Conservation (phyloP, 148 eudicot species). For the Bassia scoparia region DNA sequence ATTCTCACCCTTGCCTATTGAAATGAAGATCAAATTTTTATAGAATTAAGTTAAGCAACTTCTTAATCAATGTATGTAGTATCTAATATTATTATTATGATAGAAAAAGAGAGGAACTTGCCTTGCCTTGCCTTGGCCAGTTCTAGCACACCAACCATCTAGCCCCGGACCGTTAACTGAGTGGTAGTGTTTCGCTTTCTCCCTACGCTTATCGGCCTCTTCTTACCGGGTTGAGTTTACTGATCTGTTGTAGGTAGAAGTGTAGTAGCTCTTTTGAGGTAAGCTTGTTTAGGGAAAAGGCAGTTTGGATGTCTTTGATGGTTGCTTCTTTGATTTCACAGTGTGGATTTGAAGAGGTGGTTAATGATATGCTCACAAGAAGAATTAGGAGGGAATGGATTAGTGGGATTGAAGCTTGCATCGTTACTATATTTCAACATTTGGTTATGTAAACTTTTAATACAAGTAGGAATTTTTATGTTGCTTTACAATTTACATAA, state of each 20-base stretch:
- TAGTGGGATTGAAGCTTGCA: too few relatives aligned
- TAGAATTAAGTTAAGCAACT: too few relatives aligned
- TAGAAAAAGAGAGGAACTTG: neutral
- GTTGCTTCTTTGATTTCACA: slow-evolving; percentile 50
- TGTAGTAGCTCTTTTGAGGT: slow-evolving; percentile 47
- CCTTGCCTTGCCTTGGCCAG: slow-evolving; percentile 32
- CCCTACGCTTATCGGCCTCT: slow-evolving; percentile 25
- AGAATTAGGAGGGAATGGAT: too few relatives aligned
- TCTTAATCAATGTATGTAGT: too few relatives aligned
- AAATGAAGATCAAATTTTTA: too few relatives aligned
- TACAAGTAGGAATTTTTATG: too few relatives aligned
- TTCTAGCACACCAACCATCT: slow-evolving; percentile 36
- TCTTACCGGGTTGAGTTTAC: slow-evolving; percentile 36
- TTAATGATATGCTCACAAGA: too few relatives aligned
- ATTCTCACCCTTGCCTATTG: too few relatives aligned
- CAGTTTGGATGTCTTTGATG: slow-evolving; percentile 38
- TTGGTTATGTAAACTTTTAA: too few relatives aligned
- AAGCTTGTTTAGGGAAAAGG: slow-evolving; percentile 42
- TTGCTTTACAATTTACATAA: too few relatives aligned
- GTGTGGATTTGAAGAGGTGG: neutral
- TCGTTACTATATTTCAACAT: too few relatives aligned
- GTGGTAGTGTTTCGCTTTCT: neutral
- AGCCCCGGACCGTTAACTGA: neutral
- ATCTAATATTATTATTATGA: too few relatives aligned
- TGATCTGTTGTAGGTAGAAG: slow-evolving; percentile 47